Evolutionary conservation across 768 basidiomycete species (phyloP).

Genomic region (Boletus huronensis): DNA sequence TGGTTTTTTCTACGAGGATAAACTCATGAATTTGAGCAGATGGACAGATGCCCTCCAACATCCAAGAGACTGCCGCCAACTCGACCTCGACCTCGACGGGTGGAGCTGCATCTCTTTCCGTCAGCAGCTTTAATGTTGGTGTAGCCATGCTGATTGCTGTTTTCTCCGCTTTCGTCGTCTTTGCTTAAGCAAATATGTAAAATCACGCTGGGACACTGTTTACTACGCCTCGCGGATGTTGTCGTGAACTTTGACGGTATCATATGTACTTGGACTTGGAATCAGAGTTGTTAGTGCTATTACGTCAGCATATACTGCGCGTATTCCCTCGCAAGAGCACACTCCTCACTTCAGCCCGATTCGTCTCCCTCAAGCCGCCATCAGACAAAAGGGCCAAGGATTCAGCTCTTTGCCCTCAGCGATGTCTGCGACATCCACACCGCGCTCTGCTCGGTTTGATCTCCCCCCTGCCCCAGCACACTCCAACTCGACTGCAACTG

Average conservation of each 20-base stretch:
- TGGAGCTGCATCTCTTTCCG: conserved; percentile 20
- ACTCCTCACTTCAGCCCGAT: not conserved
- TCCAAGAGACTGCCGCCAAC: conserved; percentile 25
- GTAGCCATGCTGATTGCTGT: conserved; percentile 30
- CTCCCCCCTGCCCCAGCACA: conserved; percentile 32
- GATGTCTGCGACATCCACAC: conserved; percentile 31
- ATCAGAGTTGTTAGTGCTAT: not conserved
- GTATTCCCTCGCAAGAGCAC: not conserved
- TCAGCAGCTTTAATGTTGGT: conserved; percentile 23
- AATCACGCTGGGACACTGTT: not conserved
- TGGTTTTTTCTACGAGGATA: not conserved
- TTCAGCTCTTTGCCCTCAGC: not conserved
- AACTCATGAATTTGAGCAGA: conserved; percentile 21
- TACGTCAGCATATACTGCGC: conserved; percentile 21
- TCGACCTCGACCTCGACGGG: conserved; percentile 17
- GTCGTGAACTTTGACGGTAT: not conserved
- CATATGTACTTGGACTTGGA: not conserved
- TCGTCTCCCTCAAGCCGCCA: not conserved
- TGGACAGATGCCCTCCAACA: conserved; percentile 29
- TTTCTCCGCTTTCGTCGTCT: conserved; percentile 33
- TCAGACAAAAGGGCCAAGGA: not conserved
- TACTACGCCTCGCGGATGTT: not conserved
- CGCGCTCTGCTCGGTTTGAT: conserved; percentile 34
- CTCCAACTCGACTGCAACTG: conserved; percentile 35
- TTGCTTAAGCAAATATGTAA: conserved; percentile 29